Conservation (phyloP, 768 basidiomycete genomes). For the Suillus subalutaceus region DNA sequence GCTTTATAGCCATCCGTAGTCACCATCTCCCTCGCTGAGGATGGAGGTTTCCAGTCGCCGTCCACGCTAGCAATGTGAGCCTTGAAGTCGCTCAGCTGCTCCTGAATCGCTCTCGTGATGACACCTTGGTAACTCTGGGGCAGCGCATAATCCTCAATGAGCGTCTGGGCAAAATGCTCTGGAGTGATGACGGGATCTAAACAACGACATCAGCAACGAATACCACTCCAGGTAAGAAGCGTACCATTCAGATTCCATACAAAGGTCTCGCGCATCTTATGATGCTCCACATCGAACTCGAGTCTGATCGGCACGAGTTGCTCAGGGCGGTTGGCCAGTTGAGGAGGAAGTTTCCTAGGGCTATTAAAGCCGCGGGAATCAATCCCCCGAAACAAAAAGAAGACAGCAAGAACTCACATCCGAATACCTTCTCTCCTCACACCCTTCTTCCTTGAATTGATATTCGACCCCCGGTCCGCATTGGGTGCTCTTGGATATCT, state of each 20-base stretch:
- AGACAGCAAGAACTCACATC: slow-evolving; percentile 58
- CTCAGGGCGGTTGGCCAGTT: slow-evolving; percentile 68
- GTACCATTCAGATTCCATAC: slow-evolving; percentile 96
- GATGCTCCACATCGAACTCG: slow-evolving; percentile 94
- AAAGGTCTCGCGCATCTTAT: slow-evolving; percentile 94
- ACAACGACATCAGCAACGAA: slow-evolving; percentile 5
- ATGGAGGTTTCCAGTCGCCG: slow-evolving; percentile 36
- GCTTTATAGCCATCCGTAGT: slow-evolving; percentile 24
- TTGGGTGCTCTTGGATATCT: slow-evolving; percentile 55
- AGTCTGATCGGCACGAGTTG: slow-evolving; percentile 93
- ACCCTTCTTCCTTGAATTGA: slow-evolving; percentile 48
- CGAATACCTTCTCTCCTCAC: slow-evolving; percentile 70
- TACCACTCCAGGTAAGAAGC: slow-evolving; percentile 24
- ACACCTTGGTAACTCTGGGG: slow-evolving; percentile 61
- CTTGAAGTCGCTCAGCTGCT: slow-evolving; percentile 82
- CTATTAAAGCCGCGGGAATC: slow-evolving; percentile 36
- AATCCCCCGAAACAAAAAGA: slow-evolving; percentile 8
- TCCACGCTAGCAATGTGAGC: slow-evolving; percentile 65
- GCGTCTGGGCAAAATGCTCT: slow-evolving; percentile 84
- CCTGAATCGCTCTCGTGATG: slow-evolving; percentile 84
- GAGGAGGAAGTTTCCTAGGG: slow-evolving; percentile 59
- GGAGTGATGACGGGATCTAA: slow-evolving; percentile 89
- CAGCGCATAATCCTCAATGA: slow-evolving; percentile 90
- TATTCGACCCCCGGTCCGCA: slow-evolving; percentile 24
- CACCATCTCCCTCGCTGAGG: slow-evolving; percentile 23